A percentile compares a stretch with the other conserved stretches of the same genome.
Conservation (phyloP, 805 yeast genomes). For the Nakazawaea holstii region DNA sequence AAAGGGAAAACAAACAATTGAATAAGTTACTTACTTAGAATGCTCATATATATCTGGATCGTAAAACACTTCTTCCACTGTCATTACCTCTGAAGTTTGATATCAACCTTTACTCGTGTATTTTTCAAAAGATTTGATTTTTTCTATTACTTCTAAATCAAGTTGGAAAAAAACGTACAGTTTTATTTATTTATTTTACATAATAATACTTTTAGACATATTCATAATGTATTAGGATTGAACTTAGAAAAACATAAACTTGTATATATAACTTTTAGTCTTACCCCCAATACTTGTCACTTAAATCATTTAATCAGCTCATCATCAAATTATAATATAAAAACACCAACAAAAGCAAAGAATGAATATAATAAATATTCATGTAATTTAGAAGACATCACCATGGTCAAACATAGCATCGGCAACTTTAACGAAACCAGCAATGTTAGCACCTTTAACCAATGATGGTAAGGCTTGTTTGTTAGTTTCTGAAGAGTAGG, state of each 20-base stretch:
- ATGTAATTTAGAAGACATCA: constrained; percentile 46
- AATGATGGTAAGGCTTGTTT: constrained; percentile 80
- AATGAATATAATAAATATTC: too few relatives aligned
- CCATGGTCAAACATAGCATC: constrained; percentile 98
- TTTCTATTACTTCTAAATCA: not conserved
- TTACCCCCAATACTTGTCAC: not conserved
- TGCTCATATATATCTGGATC: constrained; percentile 4
- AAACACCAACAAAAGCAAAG: not conserved
- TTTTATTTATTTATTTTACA: too few relatives aligned
- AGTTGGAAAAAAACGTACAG: too few relatives aligned
- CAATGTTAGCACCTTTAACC: constrained; percentile 98
- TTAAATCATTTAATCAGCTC: not conserved
- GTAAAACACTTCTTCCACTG: constrained; percentile 1
- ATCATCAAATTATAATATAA: not conserved
- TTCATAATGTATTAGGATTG: not conserved
- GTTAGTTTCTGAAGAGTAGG: constrained; percentile 66
- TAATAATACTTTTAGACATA: too few relatives aligned
- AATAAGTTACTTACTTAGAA: not conserved
- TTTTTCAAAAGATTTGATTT: not conserved
- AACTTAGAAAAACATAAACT: not conserved
- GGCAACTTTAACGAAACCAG: constrained; percentile 98
- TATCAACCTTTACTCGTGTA: too few relatives aligned
- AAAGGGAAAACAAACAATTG: not conserved
- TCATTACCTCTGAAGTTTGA: not conserved
- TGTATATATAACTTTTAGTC: not conserved